Evolutionary conservation across 2,329 filamentous ascomycete genomes (phyloP).

Genomic region (Annulohypoxylon truncatum): DNA sequence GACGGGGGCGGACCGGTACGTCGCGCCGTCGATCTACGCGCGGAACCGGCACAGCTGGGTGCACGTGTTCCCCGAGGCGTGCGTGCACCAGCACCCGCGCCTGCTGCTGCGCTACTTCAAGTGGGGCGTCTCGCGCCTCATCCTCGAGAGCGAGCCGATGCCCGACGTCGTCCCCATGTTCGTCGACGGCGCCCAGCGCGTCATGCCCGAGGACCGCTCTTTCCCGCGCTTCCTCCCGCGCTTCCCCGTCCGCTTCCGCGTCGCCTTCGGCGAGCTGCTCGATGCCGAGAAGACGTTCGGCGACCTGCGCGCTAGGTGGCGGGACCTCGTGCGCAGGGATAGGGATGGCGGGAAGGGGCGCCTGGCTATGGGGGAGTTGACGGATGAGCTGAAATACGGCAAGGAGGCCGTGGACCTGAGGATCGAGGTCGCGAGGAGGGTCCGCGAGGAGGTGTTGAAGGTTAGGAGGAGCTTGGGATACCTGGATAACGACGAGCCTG

Average conservation of each 20-base stretch:
- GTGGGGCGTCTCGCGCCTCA: conserved; percentile 92
- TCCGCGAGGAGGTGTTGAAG: conserved; percentile 84
- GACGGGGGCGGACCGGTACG: conserved; percentile 72
- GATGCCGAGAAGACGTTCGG: conserved; percentile 81
- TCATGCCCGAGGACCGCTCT: conserved; percentile 86
- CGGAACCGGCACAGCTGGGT: conserved; percentile 83
- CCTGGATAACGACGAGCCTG: conserved; percentile 76
- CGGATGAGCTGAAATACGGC: conserved; percentile 75
- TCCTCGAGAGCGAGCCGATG: conserved; percentile 87
- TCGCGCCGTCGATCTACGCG: conserved; percentile 77
- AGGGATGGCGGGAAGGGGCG: conserved; percentile 52
- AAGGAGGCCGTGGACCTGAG: conserved; percentile 81
- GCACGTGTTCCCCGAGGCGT: conserved; percentile 95
- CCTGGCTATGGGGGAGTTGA: conserved; percentile 67
- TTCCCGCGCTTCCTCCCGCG: conserved; percentile 87
- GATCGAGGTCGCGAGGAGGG: conserved; percentile 80
- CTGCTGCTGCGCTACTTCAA: conserved; percentile 95
- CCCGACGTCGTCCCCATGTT: conserved; percentile 95
- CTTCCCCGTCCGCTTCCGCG: conserved; percentile 73
- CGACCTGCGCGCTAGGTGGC: conserved; percentile 80
- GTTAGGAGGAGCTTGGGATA: conserved; percentile 78
- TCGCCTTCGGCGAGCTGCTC: conserved; percentile 83
- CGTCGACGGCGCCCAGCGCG: conserved; percentile 86
- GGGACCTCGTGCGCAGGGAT: conserved; percentile 68
- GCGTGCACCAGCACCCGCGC: conserved; percentile 86